These are phyloP conservation scores for Penicillium canariense DNA, from an alignment of 495 filamentous ascomycete species.

Conservation along the genomic window DNA sequence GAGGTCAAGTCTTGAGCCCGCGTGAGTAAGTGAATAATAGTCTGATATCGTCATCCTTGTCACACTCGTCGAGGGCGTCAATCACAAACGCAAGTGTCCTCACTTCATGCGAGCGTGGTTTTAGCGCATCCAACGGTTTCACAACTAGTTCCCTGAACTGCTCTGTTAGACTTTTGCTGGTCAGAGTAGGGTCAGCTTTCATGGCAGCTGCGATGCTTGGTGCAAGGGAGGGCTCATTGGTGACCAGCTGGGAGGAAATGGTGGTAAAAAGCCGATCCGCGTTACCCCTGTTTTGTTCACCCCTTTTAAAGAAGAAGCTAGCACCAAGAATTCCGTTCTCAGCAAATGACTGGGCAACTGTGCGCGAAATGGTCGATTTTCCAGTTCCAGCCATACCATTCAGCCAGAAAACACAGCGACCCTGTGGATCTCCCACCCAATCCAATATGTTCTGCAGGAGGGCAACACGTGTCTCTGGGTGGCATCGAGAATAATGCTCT, in stretches of 20 bases:
- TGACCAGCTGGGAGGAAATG: constrained; percentile 40
- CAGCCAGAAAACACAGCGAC: constrained; percentile 38
- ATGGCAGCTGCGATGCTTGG: constrained; percentile 34
- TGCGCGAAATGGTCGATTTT: constrained; percentile 39
- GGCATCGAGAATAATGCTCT: neutral
- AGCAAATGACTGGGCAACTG: constrained; percentile 18
- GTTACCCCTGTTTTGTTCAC: constrained; percentile 39
- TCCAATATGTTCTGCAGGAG: neutral
- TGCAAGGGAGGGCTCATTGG: constrained; percentile 20
- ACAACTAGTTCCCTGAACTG: constrained; percentile 52
- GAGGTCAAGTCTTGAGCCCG: constrained; percentile 1
- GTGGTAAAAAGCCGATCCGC: constrained; percentile 43
- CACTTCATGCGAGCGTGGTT: neutral
- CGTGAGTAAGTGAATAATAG: constrained; percentile 37
- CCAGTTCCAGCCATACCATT: constrained; percentile 43
- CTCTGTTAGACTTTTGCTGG: constrained; percentile 32
- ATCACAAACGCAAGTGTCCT: constrained; percentile 40
- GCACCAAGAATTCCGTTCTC: constrained; percentile 20
- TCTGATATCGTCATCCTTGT: constrained; percentile 33
- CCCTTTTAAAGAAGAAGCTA: constrained; percentile 49
- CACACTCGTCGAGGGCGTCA: constrained; percentile 56
- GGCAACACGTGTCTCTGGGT: neutral
- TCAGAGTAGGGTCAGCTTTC: constrained; percentile 30
- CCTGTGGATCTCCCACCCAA: neutral
- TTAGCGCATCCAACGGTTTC: constrained; percentile 28